Conservation (phyloP, 179 eudicot species). For the Amaranthus tricolor region DNA sequence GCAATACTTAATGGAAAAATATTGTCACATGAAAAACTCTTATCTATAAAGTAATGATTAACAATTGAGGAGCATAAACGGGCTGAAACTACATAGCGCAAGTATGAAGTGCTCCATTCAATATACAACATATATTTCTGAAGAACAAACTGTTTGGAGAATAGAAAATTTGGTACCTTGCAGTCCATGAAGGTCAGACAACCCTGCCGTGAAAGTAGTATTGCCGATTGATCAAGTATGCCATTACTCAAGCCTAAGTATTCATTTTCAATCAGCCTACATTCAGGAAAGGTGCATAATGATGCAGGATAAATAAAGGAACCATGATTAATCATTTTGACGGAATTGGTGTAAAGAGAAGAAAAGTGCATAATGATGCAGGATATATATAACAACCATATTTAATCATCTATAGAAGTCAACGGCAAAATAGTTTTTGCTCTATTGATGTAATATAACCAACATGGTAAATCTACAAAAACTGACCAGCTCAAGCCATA, state of each 20-base stretch:
- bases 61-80: too few species aligned
- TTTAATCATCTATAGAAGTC: background rate
- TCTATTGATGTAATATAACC: background rate
- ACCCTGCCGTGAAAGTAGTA: conserved; percentile 80
- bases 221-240: conserved; percentile 95
- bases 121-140: background rate
- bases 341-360: conserved; percentile 16
- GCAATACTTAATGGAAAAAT: too few species aligned
- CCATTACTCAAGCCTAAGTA: conserved; percentile 92
- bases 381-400: background rate
- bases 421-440: background rate
- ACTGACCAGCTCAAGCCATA: too few species aligned
- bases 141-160: background rate
- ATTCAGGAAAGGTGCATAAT: conserved; percentile 18
- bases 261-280: conserved; percentile 90
- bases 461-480: background rate
- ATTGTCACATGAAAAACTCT: too few species aligned
- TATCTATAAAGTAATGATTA: too few species aligned
- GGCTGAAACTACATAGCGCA: background rate
- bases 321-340: background rate
- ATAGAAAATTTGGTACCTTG: conserved; percentile 56
- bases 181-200: conserved; percentile 95
- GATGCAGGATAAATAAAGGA: background rate
- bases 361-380: conserved; percentile 13
- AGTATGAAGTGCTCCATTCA: background rate